Evolutionary conservation across 2,329 filamentous ascomycete species (phyloP), one percentile per base, ranked within the genome.

Genomic region (Fusarium lateritium): DNA sequence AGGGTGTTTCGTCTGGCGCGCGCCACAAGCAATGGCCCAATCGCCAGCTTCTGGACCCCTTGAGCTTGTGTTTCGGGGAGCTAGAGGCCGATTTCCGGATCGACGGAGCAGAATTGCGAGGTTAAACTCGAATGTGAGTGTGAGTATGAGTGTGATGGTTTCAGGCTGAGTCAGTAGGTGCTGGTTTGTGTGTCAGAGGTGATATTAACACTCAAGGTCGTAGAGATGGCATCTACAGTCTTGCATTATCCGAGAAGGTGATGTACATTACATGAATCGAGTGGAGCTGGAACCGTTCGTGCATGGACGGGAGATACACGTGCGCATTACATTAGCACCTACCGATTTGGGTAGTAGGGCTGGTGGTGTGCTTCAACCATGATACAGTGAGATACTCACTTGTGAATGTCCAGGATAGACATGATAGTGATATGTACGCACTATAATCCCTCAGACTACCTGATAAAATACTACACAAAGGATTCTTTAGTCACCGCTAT

Each of bases 1-100:
- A 53, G 60, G 68, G 38, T 60, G 72, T 74, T 74, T 74, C 68
- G 67, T 72, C 63, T 73, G 68, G 72, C 72, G 72, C 72, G 72
- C 72, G 71, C 72, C 65, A 69, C 55, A 69, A 31, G 56, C 24
- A 34, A 66, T 53, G 55, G 44, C 38, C 36, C 63, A 60, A 53
- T 49, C 34, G 56, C 50, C 50, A 31, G 28, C 28, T 19, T 31
- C 15, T 46, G 19, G n/a, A 22, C 38, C 21, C 38, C 21, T 53
- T 45, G 40, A 54, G 45, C 28, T 53, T 54, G 49, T 55, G 59
- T 62, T 69, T 70, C 62, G 62, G 66, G 67, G 66, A 54, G 62
- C 53, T 47, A 56, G 42, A 46, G 31, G 42, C 50, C 65, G 65
- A 69, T 69, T 62, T 34, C 65, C 60, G 65, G 65, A 69, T 69